phyloP scores from a whole-genome alignment of 2,329 filamentous ascomycete genomes.

The Colletotrichum spaethianum region DNA sequence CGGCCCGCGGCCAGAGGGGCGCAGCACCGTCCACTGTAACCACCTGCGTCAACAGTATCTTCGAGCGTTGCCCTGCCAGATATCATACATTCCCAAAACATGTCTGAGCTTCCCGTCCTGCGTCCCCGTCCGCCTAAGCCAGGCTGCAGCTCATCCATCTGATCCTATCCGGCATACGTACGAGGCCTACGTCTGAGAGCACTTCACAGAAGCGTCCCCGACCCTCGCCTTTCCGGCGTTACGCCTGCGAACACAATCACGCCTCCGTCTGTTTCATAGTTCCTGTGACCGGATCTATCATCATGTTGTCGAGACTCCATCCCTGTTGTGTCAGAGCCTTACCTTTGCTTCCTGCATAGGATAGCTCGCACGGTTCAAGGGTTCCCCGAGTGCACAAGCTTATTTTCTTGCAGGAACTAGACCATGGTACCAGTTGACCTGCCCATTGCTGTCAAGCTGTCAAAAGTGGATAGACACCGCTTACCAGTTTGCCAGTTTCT shows the following conservation, averaged over 20 bases:
- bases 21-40: constrained; percentile 6
- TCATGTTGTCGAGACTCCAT: background rate
- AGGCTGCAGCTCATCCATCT: constrained; percentile 6
- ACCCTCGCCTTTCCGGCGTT: background rate
- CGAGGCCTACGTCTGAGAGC: background rate
- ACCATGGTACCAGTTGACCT: background rate
- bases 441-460: background rate
- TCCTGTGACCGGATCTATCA: constrained; percentile 3
- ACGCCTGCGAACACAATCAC: background rate
- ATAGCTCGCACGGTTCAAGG: constrained; percentile 23
- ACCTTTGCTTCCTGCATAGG: constrained; percentile 19
- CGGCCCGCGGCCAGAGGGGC: constrained; percentile 7
- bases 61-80: background rate
- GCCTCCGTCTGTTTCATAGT: constrained; percentile 18
- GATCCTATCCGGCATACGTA: constrained; percentile 6
- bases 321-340: constrained; percentile 17
- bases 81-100: constrained; percentile 2
- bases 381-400: constrained; percentile 12
- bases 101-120: background rate
- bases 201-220: constrained; percentile 2
- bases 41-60: background rate
- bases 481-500: background rate
- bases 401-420: constrained; percentile 5
- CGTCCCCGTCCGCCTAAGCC: constrained; percentile 18
- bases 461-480: background rate